phyloP scores from a whole-genome alignment of 2,329 filamentous ascomycete species.

The Trichoderma aggressivum region DNA sequence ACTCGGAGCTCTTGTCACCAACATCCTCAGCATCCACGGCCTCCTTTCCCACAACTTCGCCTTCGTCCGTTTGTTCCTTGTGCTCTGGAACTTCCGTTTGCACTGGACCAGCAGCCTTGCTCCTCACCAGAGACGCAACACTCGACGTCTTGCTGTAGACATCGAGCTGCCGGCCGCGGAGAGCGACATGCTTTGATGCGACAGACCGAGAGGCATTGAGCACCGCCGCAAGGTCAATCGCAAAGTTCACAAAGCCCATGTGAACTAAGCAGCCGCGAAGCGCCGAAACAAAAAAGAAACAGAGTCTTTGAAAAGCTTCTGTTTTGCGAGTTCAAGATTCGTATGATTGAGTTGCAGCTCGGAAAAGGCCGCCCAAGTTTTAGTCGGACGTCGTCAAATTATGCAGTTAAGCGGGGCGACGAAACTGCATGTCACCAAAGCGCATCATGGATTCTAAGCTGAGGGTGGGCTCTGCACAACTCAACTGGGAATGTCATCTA shows the following conservation, averaged over 20 bases:
- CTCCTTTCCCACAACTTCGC: background rate
- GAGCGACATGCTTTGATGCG: slow-evolving; percentile 58
- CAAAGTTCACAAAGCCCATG: slow-evolving; percentile 62
- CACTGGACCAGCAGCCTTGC: slow-evolving; percentile 17
- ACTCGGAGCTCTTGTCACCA: background rate
- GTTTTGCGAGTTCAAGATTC: background rate
- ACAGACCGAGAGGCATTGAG: slow-evolving; percentile 67
- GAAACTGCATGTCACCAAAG: background rate
- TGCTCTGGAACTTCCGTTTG: background rate
- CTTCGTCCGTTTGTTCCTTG: background rate
- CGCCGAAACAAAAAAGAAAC: slow-evolving; percentile 16
- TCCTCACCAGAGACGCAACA: slow-evolving; percentile 37
- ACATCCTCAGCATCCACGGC: background rate
- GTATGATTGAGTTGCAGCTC: background rate
- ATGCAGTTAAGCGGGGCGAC: slow-evolving; percentile 31
- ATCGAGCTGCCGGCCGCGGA: slow-evolving; percentile 54
- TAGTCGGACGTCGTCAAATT: background rate
- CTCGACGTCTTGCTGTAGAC: slow-evolving; percentile 46
- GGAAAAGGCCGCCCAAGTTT: slow-evolving; percentile 7
- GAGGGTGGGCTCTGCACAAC: background rate
- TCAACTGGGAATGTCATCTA: background rate
- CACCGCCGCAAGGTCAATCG: slow-evolving; percentile 67
- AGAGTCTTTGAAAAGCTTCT: slow-evolving; percentile 19
- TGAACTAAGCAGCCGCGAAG: slow-evolving; percentile 26
- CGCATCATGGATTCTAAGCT: background rate